Base-by-base conservation (phyloP, 2,329 filamentous ascomycete genomes). In the Coleophoma eucalyptorum region DNA sequence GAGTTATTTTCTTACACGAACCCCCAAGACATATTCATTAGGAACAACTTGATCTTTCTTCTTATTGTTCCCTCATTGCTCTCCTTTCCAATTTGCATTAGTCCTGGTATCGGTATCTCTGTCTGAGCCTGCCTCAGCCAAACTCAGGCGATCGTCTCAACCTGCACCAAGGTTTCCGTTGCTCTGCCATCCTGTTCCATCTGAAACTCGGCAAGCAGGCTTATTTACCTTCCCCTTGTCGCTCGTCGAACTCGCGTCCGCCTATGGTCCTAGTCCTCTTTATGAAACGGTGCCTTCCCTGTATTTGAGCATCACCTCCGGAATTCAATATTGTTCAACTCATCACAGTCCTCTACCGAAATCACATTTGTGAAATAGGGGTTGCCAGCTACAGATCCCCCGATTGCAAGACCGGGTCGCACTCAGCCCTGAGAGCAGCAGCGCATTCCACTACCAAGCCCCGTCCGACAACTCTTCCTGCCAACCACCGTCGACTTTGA, bases 391-490 rank as follows among this genome's bases (percentile, higher is more conserved):
- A 26, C 26, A 3, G 26, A 26, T 26, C 26, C 26, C 10, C 26
- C 26, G 26, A 26, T 26, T 26, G 26, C 26, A 26, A 26, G 4
- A 26, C 26, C 6, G 26, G 26, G 26, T 26, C 26, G 26, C 26
- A 26, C 26, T 26, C 26, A 26, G 26, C 26, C 26, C 26, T 26
- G 26, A 26, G 26, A 26, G 26, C 26, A 26, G 26, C 26, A 18
- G 20, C 21, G 32, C 48, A 50, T 46, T 50, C 48, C 48, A 15
- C 13, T 46, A 20, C 19, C 16, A 18, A 42, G 35, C 38, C 46
- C 34, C 34, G 41, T 40, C 35, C 47, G 47, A 26, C 13, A 20
- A 51, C 40, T 11, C 43, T 26, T 26, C 42, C 47, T 48, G 31
- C 47, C 48, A 41, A 48, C 21, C 21, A 19, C 40, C 8, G 35